phyloP scores from a whole-genome alignment of 2,329 filamentous ascomycete species.

The Myriosclerotinia curreyana region DNA sequence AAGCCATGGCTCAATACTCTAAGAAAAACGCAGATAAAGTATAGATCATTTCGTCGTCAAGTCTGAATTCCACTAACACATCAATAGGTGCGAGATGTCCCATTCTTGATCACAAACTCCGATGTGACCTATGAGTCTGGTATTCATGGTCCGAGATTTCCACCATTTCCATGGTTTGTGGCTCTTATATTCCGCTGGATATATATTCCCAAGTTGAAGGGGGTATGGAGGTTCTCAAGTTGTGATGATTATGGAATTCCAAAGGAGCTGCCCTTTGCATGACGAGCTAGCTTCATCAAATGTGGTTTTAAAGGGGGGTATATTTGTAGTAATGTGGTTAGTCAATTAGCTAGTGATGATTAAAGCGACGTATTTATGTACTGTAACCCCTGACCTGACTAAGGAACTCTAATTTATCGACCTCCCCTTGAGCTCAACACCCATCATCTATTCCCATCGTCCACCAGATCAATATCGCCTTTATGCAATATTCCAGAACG shows the following conservation, averaged over 20 bases:
- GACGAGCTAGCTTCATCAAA: constrained; percentile 9
- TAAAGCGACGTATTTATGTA: no score
- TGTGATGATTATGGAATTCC: constrained; percentile 40
- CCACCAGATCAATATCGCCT: neutral
- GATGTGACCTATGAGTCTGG: constrained; percentile 35
- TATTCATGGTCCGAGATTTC: constrained; percentile 36
- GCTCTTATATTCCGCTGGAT: constrained; percentile 39
- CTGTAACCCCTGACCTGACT: no score
- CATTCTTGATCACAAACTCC: constrained; percentile 28
- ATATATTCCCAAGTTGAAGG: constrained; percentile 40
- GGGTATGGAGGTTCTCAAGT: constrained; percentile 41
- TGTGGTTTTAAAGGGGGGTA: neutral
- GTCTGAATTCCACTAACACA: neutral
- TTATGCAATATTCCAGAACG: no score
- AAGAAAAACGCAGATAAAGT: constrained; percentile 25
- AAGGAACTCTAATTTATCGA: no score
- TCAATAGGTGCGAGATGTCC: constrained; percentile 24
- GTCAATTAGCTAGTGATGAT: no score
- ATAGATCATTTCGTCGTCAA: neutral
- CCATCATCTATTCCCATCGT: no score
- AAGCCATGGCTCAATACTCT: constrained; percentile 30
- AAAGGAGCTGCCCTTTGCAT: constrained; percentile 42
- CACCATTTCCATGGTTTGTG: constrained; percentile 37
- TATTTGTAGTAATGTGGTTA: no score
- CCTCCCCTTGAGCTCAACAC: no score